Evolutionary conservation across 352 stramenopile species (phyloP), one percentile per base, ranked within the genome.

Genomic region (Hyaloperonospora brassicae): DNA sequence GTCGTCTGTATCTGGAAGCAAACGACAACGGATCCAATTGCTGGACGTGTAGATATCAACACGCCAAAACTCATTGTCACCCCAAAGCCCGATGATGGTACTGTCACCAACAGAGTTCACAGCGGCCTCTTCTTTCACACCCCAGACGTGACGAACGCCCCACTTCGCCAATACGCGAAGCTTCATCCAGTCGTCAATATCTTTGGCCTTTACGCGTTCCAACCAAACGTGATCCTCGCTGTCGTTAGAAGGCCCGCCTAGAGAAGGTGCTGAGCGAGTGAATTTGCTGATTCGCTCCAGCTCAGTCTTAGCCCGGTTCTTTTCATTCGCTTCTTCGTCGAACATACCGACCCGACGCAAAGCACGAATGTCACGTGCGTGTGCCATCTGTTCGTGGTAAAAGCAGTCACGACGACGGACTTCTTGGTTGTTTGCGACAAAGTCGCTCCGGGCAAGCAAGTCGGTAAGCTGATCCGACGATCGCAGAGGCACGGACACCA

Each of bases 101-200:
- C 61, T 62, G 31, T 73, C 61, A 14, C 49, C 53, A 12, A 66
- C 60, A 57, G 56, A 22, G 17, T 54, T 51, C 36, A 64, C 42
- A 25, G 63, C 41, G 11, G 54, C 38, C 39, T 68, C 55, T 23
- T 73, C 61, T 57, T 58, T 59, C 11, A 57, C 52, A 30, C 70
- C 68, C 82, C 82, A 93, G 0, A 93, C 75, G 52, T 93, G 82
- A 48, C 77, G 78, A 52, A 90, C 76, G 7, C 79, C 79, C 82
- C 82, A 93, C 45, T 87, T 87, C 13, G 86, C 62, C 45, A 90
- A 30, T 41, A 89, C 76, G 0, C 79, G 69, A 35, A 93, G 69
- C 49, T 86, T 84, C 76, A 89, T 93, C 82, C 82, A 93, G 55
- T 93, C 82, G 51, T 89, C 77, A 55, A 87, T 86, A 27, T 93